phyloP scores from a whole-genome alignment of 768 basidiomycete genomes.

The Phlebiopsis gigantea region DNA sequence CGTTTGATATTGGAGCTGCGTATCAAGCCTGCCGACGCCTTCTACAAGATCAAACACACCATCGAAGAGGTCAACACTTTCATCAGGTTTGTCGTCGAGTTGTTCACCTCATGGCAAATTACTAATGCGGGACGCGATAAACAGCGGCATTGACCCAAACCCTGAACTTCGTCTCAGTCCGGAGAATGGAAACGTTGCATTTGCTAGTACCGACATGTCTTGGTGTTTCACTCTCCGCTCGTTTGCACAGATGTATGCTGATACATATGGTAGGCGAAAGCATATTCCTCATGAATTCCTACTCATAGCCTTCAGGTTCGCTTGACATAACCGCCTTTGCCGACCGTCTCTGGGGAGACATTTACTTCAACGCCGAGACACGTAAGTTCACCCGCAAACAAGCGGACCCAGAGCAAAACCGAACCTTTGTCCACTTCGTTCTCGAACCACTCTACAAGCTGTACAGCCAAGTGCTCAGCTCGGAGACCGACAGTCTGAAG shows the following conservation, averaged over 20 bases:
- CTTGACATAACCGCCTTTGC: constrained; percentile 86
- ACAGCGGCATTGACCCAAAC: constrained; percentile 81
- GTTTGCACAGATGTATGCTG: constrained; percentile 95
- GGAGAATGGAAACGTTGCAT: constrained; percentile 94
- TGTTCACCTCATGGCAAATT: neutral
- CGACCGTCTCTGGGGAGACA: constrained; percentile 94
- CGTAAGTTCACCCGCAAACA: constrained; percentile 89
- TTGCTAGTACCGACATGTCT: constrained; percentile 94
- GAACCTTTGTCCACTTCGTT: constrained; percentile 94
- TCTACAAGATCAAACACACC: constrained; percentile 98
- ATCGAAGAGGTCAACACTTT: constrained; percentile 98
- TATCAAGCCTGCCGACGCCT: constrained; percentile 93
- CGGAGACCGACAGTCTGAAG: constrained; percentile 86
- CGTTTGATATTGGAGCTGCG: constrained; percentile 94
- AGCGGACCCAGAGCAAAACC: constrained; percentile 67
- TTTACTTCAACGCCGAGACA: constrained; percentile 82
- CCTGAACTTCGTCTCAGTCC: constrained; percentile 87
- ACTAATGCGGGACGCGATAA: neutral
- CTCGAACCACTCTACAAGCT: constrained; percentile 96
- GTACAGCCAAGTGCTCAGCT: constrained; percentile 91
- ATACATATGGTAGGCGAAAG: constrained; percentile 68
- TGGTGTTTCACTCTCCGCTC: constrained; percentile 96
- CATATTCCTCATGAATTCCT: neutral
- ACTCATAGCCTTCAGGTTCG: constrained; percentile 39
- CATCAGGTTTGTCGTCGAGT: constrained; percentile 76